phyloP scores from a whole-genome alignment of 2,329 filamentous ascomycete species.

The Clonostachys rosea region DNA sequence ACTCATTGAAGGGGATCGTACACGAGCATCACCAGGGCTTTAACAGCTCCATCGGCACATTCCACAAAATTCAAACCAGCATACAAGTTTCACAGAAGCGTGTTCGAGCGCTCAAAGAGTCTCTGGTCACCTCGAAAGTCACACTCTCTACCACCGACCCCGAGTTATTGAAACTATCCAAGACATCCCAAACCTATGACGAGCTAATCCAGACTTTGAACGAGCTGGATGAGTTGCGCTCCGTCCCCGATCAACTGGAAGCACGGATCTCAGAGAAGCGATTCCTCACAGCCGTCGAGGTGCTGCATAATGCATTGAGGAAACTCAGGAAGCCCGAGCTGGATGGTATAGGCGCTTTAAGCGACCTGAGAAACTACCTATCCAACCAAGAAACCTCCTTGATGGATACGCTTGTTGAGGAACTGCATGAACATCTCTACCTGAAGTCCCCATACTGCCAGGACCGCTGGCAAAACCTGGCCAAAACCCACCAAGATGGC shows the following conservation, averaged over 20 bases:
- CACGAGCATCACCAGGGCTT: slow-evolving; percentile 99
- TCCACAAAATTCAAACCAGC: slow-evolving; percentile 95
- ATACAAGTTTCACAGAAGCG: slow-evolving; percentile 85
- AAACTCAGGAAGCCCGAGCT: slow-evolving; percentile 83
- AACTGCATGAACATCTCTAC: slow-evolving; percentile 94
- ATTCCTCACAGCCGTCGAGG: slow-evolving; percentile 88
- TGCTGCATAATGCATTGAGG: slow-evolving; percentile 80
- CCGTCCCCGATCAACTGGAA: slow-evolving; percentile 88
- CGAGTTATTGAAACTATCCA: slow-evolving; percentile 85
- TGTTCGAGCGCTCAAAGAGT: slow-evolving; percentile 77
- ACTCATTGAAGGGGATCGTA: slow-evolving; percentile 88
- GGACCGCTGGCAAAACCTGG: slow-evolving; percentile 85
- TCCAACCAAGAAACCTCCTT: slow-evolving; percentile 88
- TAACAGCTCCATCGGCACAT: slow-evolving; percentile 97
- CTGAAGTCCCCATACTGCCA: slow-evolving; percentile 97
- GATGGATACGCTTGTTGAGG: slow-evolving; percentile 94
- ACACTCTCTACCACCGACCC: slow-evolving; percentile 83
- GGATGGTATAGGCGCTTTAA: slow-evolving; percentile 84
- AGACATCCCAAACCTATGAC: slow-evolving; percentile 85
- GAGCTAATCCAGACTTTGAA: slow-evolving; percentile 79
- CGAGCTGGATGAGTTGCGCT: slow-evolving; percentile 82
- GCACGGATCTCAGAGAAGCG: slow-evolving; percentile 94
- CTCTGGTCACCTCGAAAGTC: slow-evolving; percentile 73
- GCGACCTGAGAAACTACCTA: slow-evolving; percentile 81
- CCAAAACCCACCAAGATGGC: slow-evolving; percentile 56